Percentiles rank a stretch among this genome's conserved stretches.
Evolutionary conservation across 176 grass and related monocot genomes (phyloP).

Genomic region (Leersia perrieri): DNA sequence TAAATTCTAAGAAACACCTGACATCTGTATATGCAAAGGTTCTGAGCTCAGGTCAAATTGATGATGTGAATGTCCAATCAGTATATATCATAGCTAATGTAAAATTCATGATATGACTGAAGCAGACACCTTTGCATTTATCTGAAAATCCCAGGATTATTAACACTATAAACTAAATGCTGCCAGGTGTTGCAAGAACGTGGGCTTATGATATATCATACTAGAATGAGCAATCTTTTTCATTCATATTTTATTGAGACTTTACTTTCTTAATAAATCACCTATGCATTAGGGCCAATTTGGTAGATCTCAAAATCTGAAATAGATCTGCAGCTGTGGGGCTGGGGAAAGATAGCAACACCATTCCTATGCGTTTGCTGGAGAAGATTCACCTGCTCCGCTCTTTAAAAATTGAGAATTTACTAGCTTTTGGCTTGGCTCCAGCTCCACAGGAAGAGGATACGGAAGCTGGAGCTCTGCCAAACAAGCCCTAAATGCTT

Average conservation of each 20-base stretch:
- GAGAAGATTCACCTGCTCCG: no score
- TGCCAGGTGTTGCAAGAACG: neutral
- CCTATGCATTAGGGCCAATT: neutral
- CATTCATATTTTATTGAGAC: slow-evolving; percentile 3
- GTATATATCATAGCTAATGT: neutral
- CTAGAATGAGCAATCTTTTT: slow-evolving; percentile 2
- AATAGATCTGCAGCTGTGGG: no score
- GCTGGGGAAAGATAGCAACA: no score
- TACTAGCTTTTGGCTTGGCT: no score
- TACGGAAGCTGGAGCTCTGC: no score
- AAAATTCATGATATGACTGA: neutral
- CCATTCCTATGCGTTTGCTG: no score
- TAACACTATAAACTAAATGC: neutral
- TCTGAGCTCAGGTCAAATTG: neutral
- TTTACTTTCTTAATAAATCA: slow-evolving; percentile 8
- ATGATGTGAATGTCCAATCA: neutral
- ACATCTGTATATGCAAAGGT: neutral
- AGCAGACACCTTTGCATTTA: neutral
- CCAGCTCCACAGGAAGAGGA: no score
- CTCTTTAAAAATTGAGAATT: no score
- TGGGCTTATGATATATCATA: neutral
- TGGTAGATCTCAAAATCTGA: no score
- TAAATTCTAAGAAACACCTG: neutral
- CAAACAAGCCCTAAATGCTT: no score
- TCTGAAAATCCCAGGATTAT: slow-evolving; percentile 19